Evolutionary conservation across 192 early-diverging fungal species (phyloP).

Genomic region (Entophlyctis luteolus): DNA sequence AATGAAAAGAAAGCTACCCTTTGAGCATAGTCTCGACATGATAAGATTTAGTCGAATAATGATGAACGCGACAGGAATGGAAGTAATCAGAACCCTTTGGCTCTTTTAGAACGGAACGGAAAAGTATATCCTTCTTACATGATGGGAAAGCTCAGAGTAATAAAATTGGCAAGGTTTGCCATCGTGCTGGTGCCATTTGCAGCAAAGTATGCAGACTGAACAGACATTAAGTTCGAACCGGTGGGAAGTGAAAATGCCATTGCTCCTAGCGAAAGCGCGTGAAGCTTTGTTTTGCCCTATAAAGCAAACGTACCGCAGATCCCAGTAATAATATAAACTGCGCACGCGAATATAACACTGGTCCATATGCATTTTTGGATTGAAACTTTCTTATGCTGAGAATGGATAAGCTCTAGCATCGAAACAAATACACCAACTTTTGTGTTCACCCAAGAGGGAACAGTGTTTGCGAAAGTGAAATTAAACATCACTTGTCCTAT

Average conservation of each 20-base stretch:
- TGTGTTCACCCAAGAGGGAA: conserved; percentile 65
- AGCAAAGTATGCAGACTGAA: conserved; percentile 13
- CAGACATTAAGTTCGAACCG: conserved; percentile 34
- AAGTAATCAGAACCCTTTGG: conserved; percentile 44
- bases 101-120: background rate
- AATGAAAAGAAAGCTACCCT: conserved; percentile 27
- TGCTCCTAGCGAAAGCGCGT: conserved; percentile 4
- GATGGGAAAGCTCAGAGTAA: conserved; percentile 39
- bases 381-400: conserved; percentile 52
- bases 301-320: conserved; percentile 29
- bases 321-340: conserved; percentile 50
- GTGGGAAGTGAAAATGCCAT: conserved; percentile 31
- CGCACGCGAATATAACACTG: conserved; percentile 47
- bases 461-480: conserved; percentile 61
- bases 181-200: conserved; percentile 2
- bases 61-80: conserved; percentile 69
- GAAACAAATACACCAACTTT: conserved; percentile 36
- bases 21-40: conserved; percentile 43
- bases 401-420: background rate
- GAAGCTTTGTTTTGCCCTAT: background rate
- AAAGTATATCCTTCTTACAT: conserved; percentile 5
- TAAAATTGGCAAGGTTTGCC: conserved; percentile 24
- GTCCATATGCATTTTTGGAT: conserved; percentile 57
- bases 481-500: conserved; percentile 70
- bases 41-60: conserved; percentile 60